Evolutionary conservation across 83 land plant genomes (phyloP), one percentile per base, ranked within the genome.

Genomic region (Picea mariana): DNA sequence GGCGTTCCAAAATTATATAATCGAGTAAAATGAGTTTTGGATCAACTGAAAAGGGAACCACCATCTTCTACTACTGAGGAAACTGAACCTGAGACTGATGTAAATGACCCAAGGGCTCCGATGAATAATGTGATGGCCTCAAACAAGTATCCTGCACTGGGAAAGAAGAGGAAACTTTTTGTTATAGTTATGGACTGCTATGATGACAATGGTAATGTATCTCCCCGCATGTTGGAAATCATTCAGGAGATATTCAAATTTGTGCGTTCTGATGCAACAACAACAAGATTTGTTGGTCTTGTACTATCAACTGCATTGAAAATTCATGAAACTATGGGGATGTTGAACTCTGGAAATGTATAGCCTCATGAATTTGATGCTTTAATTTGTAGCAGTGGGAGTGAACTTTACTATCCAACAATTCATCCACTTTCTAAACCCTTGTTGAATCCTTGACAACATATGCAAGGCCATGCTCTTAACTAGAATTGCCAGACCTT

Each of bases 381-480:
- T 44, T 68, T 95, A 63, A 91, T 95, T 8, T 95, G 98, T 79
- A 88, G 97, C 82, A 95, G 98, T 86, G 98, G 97, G 11, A 91
- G 98, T 85, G 95, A 94, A 79, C 87, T 95, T 42, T 92, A 89
- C 77, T 95, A 95, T 79, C 98, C 97, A 6, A 89, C 89, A 2
- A 79, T 81, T 75, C 47, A n/a, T n/a, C n/a, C n/a, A n/a, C n/a
- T n/a, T n/a, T n/a, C n/a, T n/a, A n/a, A n/a, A n/a, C n/a, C n/a
- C n/a, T n/a, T n/a, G n/a, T n/a, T n/a, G n/a, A n/a, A n/a, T n/a
- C n/a, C n/a, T n/a, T n/a, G n/a, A n/a, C n/a, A n/a, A n/a, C n/a
- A n/a, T n/a, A n/a, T n/a, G n/a, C n/a, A n/a, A n/a, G n/a, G n/a
- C n/a, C n/a, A n/a, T n/a, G n/a, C n/a, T n/a, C n/a, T n/a, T n/a